Evolutionary conservation across 495 filamentous ascomycete species (phyloP), one percentile per base, ranked within the genome.

Genomic region (Hypomontagnella submonticulosa): DNA sequence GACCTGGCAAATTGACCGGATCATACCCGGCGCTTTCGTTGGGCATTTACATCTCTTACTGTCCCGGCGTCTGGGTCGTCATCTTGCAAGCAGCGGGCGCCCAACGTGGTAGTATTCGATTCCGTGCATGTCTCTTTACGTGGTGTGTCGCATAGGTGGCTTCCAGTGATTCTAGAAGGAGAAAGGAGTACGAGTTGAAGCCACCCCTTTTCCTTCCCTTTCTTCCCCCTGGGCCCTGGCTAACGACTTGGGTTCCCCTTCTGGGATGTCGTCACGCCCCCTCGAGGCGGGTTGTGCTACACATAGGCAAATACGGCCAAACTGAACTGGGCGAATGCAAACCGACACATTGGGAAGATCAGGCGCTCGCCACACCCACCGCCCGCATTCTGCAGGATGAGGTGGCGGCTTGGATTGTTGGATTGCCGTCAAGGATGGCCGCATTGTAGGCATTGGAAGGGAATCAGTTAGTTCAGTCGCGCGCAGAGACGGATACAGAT

Each of bases 381-480:
- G 18, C 48, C 65, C 23, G 40, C 50, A 53, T 63, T 60, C 60
- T 69, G 56, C 60, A 61, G 56, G 44, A 53, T 69, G 66, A 69
- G 61, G 66, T 69, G 66, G 66, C 66, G 66, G 42, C 52, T 58
- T 27, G 50, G 33, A 27, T 27, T 27, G 23, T 27, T 27, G 23
- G 23, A 59, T 63, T 66, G 56, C 43, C 63, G 32, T 61, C 63
- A 40, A 61, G 52, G 63, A 61, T 53, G 43, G 1, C 27, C 54
- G n/a, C 20, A 27, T 27, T 27, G 23, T 27, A 27, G 23, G 23
- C 23, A 6, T 27, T 27, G 23, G 6, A n/a, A n/a, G n/a, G n/a
- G n/a, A 27, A 6, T 27, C 6, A 27, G 23, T 27, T 6, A 27
- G 23, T 27, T 27, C 23, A 6, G 6, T 27, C 23, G 2, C 23